Conservation (phyloP, 2,329 filamentous ascomycete species). For the Colletotrichum simmondsii region DNA sequence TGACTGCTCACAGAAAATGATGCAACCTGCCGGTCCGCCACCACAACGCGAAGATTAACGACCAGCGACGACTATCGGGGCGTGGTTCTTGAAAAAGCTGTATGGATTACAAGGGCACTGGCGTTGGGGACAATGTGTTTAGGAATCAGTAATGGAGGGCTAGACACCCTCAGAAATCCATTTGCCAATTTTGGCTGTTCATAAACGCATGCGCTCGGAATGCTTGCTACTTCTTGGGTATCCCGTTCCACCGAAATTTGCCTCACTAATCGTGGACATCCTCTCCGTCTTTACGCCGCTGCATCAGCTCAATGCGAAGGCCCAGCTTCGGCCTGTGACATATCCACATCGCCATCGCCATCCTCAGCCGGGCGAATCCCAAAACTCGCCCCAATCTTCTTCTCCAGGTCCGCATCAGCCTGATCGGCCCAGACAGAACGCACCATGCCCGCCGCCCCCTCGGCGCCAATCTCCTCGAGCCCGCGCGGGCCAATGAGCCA, state of each 20-base stretch:
- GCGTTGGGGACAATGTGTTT: conserved; percentile 21
- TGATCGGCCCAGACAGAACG: conserved; percentile 66
- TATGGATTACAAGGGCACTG: neutral
- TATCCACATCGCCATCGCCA: conserved; percentile 37
- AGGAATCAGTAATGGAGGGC: conserved; percentile 10
- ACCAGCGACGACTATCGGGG: neutral
- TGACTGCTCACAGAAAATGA: conserved; percentile 67
- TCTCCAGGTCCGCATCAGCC: conserved; percentile 65
- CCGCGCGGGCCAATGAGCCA: conserved; percentile 89
- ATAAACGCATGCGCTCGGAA: conserved; percentile 8
- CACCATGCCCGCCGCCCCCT: conserved; percentile 78
- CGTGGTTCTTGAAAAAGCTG: neutral
- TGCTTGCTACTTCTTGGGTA: conserved; percentile 21
- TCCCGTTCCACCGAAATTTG: neutral
- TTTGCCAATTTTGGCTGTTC: conserved; percentile 41
- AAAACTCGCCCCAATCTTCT: conserved; percentile 70
- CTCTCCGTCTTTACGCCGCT: conserved; percentile 36
- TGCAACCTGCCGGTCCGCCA: conserved; percentile 70
- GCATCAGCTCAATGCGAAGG: conserved; percentile 32
- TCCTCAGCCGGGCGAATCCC: conserved; percentile 53
- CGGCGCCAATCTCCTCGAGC: conserved; percentile 84
- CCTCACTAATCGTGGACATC: neutral
- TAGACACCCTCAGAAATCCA: conserved; percentile 58
- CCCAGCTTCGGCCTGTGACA: conserved; percentile 20
- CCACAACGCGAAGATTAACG: conserved; percentile 60